Percentiles rank a stretch among this genome's conserved stretches.
phyloP scores from a whole-genome alignment of 176 grass and related monocot species.

The barley (Hordeum vulgare) region MorexV3_pseudomolecules_assembly NC_058520.1:63325726-63326225 shows the following conservation, averaged over 20 bases:
- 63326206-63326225: neutral
- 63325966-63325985: slow-evolving; percentile 96
- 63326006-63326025: neutral
- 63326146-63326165: neutral
- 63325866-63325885: slow-evolving; percentile 89
- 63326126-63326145: neutral
- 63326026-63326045: neutral
- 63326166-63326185: neutral
- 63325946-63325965: slow-evolving; percentile 76
- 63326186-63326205: neutral
- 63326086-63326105: neutral
- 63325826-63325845: slow-evolving; percentile 91
- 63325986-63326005: slow-evolving; percentile 19
- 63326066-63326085: neutral
- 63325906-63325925: slow-evolving; percentile 76
- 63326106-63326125: neutral
- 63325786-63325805: slow-evolving; percentile 91
- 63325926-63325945: slow-evolving; percentile 79
- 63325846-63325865: slow-evolving; percentile 84
- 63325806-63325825: slow-evolving; percentile 99
- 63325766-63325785: slow-evolving; percentile 85
- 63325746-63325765: slow-evolving; percentile 85
- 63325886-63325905: slow-evolving; percentile 87
- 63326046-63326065: neutral
- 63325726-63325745: slow-evolving; percentile 11